A percentile compares a stretch with the other conserved stretches of the same genome.
Evolutionary conservation across 805 yeast species (phyloP).

Genomic region (Starmerella scarabaei): DNA sequence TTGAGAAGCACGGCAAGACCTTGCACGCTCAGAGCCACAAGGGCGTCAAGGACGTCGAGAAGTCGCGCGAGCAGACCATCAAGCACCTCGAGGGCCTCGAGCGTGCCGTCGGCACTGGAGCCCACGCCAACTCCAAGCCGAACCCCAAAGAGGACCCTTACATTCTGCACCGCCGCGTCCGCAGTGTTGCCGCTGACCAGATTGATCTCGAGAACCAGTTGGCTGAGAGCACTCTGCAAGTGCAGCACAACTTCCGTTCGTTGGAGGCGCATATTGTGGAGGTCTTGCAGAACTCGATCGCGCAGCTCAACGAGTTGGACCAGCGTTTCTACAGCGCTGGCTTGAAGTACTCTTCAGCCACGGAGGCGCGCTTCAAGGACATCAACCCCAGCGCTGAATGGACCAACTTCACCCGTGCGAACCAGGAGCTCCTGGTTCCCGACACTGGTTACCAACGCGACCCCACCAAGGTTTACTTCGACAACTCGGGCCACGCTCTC

Average conservation of each 20-base stretch:
- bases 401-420: conserved; percentile 30
- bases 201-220: conserved; percentile 35
- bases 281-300: conserved; percentile 32
- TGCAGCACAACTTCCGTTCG: conserved; percentile 32
- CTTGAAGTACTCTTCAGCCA: conserved; percentile 23
- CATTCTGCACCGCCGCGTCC: conserved; percentile 30
- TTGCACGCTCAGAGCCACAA: conserved; percentile 28
- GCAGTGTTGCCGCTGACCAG: conserved; percentile 32
- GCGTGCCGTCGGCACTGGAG: conserved; percentile 22
- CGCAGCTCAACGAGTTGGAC: conserved; percentile 24
- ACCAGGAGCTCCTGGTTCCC: conserved; percentile 27
- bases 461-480: conserved; percentile 29
- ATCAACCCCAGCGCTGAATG: conserved; percentile 36
- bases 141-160: conserved; percentile 39
- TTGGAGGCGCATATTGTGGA: conserved; percentile 35
- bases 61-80: conserved; percentile 26
- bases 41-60: conserved; percentile 30
- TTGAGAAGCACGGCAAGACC: conserved; percentile 34
- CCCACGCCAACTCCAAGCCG: conserved; percentile 24
- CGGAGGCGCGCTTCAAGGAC: conserved; percentile 26
- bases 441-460: conserved; percentile 29
- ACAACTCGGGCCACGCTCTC: conserved; percentile 31
- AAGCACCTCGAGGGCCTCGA: conserved; percentile 31
- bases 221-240: conserved; percentile 32
- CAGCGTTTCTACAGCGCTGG: conserved; percentile 24